A percentile compares a stretch with the other conserved stretches of the same genome.
phyloP scores from a whole-genome alignment of 1,284 basidiomycete species.

The Rhizoctonia solani region DNA sequence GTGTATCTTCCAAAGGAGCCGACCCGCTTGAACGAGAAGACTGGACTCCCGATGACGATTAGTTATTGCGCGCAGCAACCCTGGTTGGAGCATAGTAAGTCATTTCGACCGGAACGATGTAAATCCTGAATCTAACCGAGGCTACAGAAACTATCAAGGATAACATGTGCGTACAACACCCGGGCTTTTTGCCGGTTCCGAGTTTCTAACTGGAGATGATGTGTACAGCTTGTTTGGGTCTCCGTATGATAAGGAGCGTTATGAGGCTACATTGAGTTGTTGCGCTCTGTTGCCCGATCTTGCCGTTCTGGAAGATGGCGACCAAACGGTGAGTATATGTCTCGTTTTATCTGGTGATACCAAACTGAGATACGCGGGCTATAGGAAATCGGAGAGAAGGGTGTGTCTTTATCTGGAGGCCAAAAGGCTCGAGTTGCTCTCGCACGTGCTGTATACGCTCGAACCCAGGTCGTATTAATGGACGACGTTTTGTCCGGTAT shows the following conservation, averaged over 20 bases:
- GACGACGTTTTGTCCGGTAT: constrained; percentile 41
- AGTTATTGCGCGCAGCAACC: constrained; percentile 84
- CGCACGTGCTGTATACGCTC: constrained; percentile 55
- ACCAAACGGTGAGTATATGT: constrained; percentile 39
- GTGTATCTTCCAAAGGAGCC: constrained; percentile 34
- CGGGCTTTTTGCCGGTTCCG: background rate
- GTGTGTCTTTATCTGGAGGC: constrained; percentile 45
- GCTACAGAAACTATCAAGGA: constrained; percentile 47
- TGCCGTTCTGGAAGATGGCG: constrained; percentile 45
- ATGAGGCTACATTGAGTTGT: constrained; percentile 38
- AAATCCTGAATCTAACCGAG: constrained; percentile 42
- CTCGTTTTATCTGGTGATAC: no score
- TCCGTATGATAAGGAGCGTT: constrained; percentile 46
- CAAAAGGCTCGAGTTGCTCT: constrained; percentile 56
- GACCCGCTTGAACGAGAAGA: constrained; percentile 54
- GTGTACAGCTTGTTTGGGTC: constrained; percentile 47
- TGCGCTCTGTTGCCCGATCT: constrained; percentile 46
- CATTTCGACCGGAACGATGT: no score
- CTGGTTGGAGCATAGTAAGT: constrained; percentile 62
- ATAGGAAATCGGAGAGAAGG: constrained; percentile 34
- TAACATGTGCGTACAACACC: constrained; percentile 38
- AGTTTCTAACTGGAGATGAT: background rate
- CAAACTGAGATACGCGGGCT: no score
- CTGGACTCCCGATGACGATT: constrained; percentile 71
- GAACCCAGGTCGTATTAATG: constrained; percentile 52